phyloP scores from a whole-genome alignment of 768 basidiomycete species.

The Phylloporus arenicola region DNA sequence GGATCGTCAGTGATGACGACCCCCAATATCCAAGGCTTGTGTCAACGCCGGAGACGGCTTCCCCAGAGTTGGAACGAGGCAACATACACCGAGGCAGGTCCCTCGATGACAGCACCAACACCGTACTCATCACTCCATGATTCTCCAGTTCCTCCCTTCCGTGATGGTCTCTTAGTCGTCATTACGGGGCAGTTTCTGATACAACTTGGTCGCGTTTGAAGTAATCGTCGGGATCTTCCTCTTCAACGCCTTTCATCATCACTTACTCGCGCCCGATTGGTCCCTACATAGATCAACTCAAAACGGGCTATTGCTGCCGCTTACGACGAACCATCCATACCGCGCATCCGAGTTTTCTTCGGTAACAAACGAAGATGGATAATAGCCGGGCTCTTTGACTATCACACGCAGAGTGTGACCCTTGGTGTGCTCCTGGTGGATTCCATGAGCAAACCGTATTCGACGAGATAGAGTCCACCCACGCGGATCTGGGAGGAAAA shows the following conservation, averaged over 20 bases:
- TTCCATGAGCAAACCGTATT: constrained; percentile 16
- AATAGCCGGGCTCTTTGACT: constrained; percentile 26
- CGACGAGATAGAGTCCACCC: constrained; percentile 1
- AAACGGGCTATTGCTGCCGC: constrained; percentile 13
- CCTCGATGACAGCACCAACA: background rate
- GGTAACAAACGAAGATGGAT: background rate
- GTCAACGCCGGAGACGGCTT: background rate
- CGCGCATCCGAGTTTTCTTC: constrained; percentile 13
- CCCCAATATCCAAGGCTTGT: background rate
- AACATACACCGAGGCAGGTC: background rate
- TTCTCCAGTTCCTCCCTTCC: background rate
- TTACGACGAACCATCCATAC: constrained; percentile 7
- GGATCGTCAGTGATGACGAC: background rate
- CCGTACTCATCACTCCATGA: background rate
- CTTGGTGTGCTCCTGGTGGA: constrained; percentile 15
- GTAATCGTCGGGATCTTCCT: background rate
- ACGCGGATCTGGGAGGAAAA: background rate
- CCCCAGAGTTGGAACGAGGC: background rate
- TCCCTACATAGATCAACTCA: background rate
- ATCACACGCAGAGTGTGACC: constrained; percentile 25
- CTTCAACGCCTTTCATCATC: no score
- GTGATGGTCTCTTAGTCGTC: background rate
- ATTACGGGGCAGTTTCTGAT: background rate
- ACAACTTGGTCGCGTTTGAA: background rate
- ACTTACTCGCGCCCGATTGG: background rate